These are phyloP conservation scores for Teratosphaeria nubilosa DNA, from an alignment of 2,329 filamentous ascomycete species.

Conservation along the genomic window DNA sequence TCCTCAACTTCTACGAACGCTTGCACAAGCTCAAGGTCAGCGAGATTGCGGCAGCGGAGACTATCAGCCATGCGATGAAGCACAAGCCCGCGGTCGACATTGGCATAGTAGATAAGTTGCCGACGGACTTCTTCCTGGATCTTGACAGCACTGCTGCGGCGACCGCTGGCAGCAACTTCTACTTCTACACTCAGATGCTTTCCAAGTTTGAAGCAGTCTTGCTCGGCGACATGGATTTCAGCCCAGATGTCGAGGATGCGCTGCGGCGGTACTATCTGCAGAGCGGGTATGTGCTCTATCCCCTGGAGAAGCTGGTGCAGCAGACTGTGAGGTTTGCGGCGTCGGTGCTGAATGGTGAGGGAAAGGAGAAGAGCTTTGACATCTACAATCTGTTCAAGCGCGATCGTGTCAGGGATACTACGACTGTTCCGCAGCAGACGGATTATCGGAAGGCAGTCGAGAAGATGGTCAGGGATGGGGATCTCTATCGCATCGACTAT, in stretches of 20 bases:
- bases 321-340: conserved; percentile 71
- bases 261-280: conserved; percentile 85
- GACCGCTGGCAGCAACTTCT: conserved; percentile 21
- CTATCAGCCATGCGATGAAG: conserved; percentile 62
- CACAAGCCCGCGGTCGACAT: conserved; percentile 75
- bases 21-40: conserved; percentile 74
- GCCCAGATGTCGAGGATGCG: conserved; percentile 69
- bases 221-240: conserved; percentile 69
- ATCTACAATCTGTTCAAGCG: conserved; percentile 79
- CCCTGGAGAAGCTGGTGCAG: conserved; percentile 77
- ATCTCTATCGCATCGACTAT: conserved; percentile 82
- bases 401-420: conserved; percentile 72
- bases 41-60: conserved; percentile 60
- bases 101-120: conserved; percentile 69
- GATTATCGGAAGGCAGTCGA: conserved; percentile 86
- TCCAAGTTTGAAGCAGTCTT: conserved; percentile 81
- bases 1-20: conserved; percentile 81
- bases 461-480: conserved; percentile 83
- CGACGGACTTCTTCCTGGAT: conserved; percentile 62
- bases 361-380: conserved; percentile 87
- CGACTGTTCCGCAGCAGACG: conserved; percentile 81
- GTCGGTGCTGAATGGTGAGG: conserved; percentile 71
- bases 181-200: conserved; percentile 78
- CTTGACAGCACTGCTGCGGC: conserved; percentile 45
- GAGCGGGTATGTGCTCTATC: conserved; percentile 88